Evolutionary conservation across 192 early-diverging fungal genomes (phyloP), one percentile per base, ranked within the genome.

Genomic region (Coemansia sp.): DNA sequence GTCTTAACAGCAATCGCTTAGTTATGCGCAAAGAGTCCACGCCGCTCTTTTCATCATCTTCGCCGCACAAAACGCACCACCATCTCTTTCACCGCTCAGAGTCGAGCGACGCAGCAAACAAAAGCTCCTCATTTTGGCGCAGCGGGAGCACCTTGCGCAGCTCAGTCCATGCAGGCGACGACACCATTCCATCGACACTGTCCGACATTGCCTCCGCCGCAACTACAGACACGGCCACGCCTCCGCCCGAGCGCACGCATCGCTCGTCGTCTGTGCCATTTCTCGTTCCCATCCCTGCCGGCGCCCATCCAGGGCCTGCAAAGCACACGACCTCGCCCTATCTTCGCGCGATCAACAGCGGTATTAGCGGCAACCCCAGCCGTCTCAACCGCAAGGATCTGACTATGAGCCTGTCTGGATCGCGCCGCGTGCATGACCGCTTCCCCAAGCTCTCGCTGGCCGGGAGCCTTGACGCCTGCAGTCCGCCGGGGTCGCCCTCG

Each of bases 221-320:
- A 19, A 32, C 54, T 36, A 11, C 15, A 8, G 53, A n/a, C 6
- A 22, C 53, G n/a, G 42, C 34, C 9, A 22, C 43, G 9, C 14
- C 37, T 4, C 46, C 36, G 19, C 58, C 48, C 33, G 76, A 79
- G 46, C 70, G 76, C 58, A 73, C 70, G 2, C 76, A 79, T 36
- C 76, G 76, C 46, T 79, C 76, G 44, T 70, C 76, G 24, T 79
- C 76, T 17, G 76, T 79, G 50, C 76, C 76, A 15, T 73, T 67
- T 36, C 42, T 79, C 40, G 66, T 63, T 10, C 70, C 70, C 11
- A 55, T 79, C 7, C 62, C 63, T 1, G 29, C 68, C 18, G 26
- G 48, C 37, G 53, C 58, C n/a, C 32, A 40, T 4, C 63, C 41
- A 22, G 36, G 19, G 6, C 37, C 42, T 12, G 53, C 53, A 22